Base-by-base conservation (phyloP, 129 eudicot species). In the Lonicera japonica region DNA sequence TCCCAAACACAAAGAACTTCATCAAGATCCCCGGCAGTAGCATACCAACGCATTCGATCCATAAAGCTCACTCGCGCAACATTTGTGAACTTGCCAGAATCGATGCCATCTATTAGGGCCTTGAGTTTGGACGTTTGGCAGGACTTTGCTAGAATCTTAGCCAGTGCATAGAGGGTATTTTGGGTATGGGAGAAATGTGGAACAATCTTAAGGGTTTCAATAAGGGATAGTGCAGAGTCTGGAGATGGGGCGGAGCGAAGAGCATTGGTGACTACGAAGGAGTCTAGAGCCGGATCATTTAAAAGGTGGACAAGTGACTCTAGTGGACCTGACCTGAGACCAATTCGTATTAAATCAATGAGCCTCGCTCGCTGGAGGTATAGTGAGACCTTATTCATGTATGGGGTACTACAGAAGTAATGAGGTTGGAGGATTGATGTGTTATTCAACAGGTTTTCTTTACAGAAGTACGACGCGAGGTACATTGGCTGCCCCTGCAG, bases 171-270 rank as follows among this genome's bases (percentile, higher is more conserved):
- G 21, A 92, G 95, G 43, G 91, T 82, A 29, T 71, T 71, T n/a
- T 87, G 86, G 21, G 85, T 82, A 72, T 92, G 98, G 25, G 46
- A 39, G 69, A 92, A 87, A 67, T 75, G 65, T 18, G 85, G 85
- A 50, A 80, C 20, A 12, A 54, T 76, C 55, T 92, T 80, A 12
- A 92, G 88, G 63, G 73, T 56, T 60, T 87, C 91, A 25, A 82
- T 68, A 55, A 92, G 58, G 54, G 65, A 75, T 25, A 92, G 74
- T 0, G 98, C 96, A 67, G 89, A 74, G 12, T 73, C 79, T 1
- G 86, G 95, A 3, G 96, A 85, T 20, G 96, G 96, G 51, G 98
- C 88, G 1, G 96, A 80, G 9, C 77, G 72, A 0, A 87, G 80
- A 0, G 91, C 88, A 79, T 85, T 87, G 21, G 90, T 60, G 22